Evolutionary conservation across 768 basidiomycete species (phyloP), one percentile per base, ranked within the genome.

Genomic region (Chiua virens): DNA sequence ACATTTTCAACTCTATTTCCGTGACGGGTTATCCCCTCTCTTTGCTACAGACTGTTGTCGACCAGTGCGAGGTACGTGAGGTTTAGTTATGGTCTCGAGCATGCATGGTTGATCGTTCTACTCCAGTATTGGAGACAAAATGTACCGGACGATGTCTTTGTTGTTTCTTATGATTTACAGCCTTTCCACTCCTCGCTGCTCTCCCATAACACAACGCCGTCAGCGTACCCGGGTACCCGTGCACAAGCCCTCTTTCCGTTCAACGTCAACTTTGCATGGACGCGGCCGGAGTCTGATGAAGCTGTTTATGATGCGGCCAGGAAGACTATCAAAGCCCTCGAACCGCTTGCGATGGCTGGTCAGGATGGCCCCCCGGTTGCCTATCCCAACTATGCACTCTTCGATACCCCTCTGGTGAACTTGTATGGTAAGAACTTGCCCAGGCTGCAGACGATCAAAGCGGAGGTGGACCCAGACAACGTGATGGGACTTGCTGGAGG

Each of bases 401-500:
- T 59, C 44, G 75, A 75, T 50, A 82, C 81, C 7, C 76, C 80
- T 1, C 35, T 82, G 35, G 59, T 68, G 23, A 42, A 63, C 4
- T 61, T 86, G 30, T 85, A 79, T 53, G 83, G 79, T 1, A 57
- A 52, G 0, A 78, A 82, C 47, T 0, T 54, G 18, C 57, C 64
- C 2, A 62, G 46, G 39, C 60, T 85, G 43, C 57, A 64, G 42
- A 57, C 52, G 11, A 60, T 85, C n/a, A 80, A 79, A 57, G 62
- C 47, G 43, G 49, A 43, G 11, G 73, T 79, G 35, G 85, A 86
- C 83, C 25, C 83, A 0, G 42, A 68, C 4, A 73, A 81, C 56
- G 72, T 85, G 7, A 86, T 86, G 85, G 77, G 75, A 8, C 73
- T 83, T 11, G 72, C 83, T 20, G 85, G 85, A 0, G 82, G 83